Evolutionary conservation across 345 rosid species (phyloP), one percentile per base, ranked within the genome.

Genomic region (Mangifera indica): DNA sequence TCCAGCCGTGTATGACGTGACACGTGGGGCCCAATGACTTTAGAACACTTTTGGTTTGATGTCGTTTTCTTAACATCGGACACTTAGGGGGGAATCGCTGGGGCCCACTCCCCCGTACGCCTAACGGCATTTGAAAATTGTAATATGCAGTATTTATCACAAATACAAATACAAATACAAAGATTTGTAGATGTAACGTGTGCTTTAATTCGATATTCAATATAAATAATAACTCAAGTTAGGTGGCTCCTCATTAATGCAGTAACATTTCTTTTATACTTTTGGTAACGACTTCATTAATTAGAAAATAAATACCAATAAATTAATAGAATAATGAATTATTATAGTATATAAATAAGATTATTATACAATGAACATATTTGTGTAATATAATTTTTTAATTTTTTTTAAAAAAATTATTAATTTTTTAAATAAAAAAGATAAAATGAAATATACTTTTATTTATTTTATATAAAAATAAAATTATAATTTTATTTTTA

Each of bases 1-100:
- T 76, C 83, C 86, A 82, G 81, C 77, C 76, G 67, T 49, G 80
- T 64, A 72, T 15, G 75, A 72, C 60, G 78, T 78, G 87, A 86
- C 81, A 61, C 81, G 82, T 84, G 86, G 86, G 81, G 2, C 84
- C 85, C 73, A 0, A 20, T 14, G 15, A 13, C 20, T n/a, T n/a
- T 37, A 6, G 34, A 44, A 69, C 67, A 15, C 68, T 53, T 32
- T 45, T n/a, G n/a, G 21, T 29, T 42, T 59, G 72, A 67, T 34
- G 74, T 74, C 78, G 53, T 71, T 71, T 77, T 66, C 18, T 22
- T 5, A 18, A 11, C 34, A 10, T 69, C 51, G 29, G 74, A 61
- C 77, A 40, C 40, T 25, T 37, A 59, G 15, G 52, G 0, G 53
- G 55, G 12, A 12, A 24, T 5, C 21, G 18, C 4, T 22, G 3